Percentiles rank a stretch among this genome's conserved stretches.
These are phyloP conservation scores for Poronia punctata DNA, from an alignment of 495 filamentous ascomycete species.

Conservation along the genomic window DNA sequence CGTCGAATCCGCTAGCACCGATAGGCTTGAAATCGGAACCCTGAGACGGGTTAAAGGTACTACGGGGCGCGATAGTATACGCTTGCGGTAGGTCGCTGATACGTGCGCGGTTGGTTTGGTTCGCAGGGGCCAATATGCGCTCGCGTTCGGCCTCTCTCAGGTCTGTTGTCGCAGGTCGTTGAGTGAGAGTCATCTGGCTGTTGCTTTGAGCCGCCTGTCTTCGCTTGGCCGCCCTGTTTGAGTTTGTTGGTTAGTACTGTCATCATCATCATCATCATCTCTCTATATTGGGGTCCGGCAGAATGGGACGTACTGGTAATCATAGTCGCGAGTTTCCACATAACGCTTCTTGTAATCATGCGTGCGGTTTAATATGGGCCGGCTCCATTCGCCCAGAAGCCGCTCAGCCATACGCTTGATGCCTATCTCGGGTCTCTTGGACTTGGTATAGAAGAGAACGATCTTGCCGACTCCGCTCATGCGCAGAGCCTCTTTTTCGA, in stretches of 20 bases:
- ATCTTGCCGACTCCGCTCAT: conserved; percentile 94
- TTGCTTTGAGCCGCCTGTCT: conserved; percentile 31
- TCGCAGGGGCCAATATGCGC: conserved; percentile 61
- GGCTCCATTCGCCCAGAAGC: conserved; percentile 87
- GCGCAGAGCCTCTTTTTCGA: conserved; percentile 81
- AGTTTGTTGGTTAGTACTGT: conserved; percentile 16
- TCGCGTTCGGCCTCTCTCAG: conserved; percentile 58
- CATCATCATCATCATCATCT: conserved; percentile 12
- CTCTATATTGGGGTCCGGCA: neutral
- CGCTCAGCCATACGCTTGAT: conserved; percentile 94
- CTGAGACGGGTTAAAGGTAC: conserved; percentile 41
- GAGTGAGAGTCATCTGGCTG: conserved; percentile 39
- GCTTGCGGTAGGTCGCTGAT: conserved; percentile 62
- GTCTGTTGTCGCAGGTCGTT: conserved; percentile 34
- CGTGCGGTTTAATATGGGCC: conserved; percentile 87
- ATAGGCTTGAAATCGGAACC: conserved; percentile 48
- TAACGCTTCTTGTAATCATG: conserved; percentile 85
- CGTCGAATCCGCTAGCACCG: conserved; percentile 68
- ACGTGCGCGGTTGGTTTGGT: conserved; percentile 63
- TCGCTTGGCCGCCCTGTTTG: conserved; percentile 45
- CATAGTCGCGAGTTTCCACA: conserved; percentile 47
- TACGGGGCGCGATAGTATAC: conserved; percentile 73
- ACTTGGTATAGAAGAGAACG: conserved; percentile 91
- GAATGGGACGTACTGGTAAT: conserved; percentile 39
- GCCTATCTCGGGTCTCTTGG: conserved; percentile 70